Evolutionary conservation across 1,284 basidiomycete species (phyloP).

Genomic region (Cutaneotrichosporon curvatum): DNA sequence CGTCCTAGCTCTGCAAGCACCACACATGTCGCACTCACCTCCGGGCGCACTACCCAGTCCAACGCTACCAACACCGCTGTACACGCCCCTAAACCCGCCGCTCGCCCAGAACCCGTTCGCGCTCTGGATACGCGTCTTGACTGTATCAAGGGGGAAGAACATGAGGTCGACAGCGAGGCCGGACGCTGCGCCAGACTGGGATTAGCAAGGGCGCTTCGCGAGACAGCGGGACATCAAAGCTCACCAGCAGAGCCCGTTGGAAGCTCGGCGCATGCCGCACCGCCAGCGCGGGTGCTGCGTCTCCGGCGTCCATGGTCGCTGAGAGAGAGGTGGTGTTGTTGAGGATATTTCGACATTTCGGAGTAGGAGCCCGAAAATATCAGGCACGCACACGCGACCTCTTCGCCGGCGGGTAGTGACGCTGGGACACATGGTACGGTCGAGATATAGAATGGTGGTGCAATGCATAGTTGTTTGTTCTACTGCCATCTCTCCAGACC

Average conservation of each 20-base stretch:
- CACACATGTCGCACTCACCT: constrained; percentile 65
- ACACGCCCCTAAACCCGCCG: constrained; percentile 87
- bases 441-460: not conserved
- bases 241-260: constrained; percentile 34
- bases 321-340: not conserved
- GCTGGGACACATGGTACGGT: too few relatives aligned
- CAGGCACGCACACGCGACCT: too few relatives aligned
- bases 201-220: not conserved
- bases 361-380: too few relatives aligned
- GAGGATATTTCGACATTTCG: not conserved
- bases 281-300: not conserved
- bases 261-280: constrained; percentile 20
- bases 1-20: too few relatives aligned
- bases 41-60: constrained; percentile 93
- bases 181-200: constrained; percentile 78
- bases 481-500: constrained; percentile 39
- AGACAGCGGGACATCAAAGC: constrained; percentile 6
- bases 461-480: not conserved
- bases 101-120: constrained; percentile 74
- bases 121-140: constrained; percentile 94
- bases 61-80: constrained; percentile 91
- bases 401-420: too few relatives aligned
- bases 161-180: constrained; percentile 87
- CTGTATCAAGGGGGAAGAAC: constrained; percentile 93
- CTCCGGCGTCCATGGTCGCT: too few relatives aligned